A percentile compares a stretch with the other conserved stretches of the same genome.
Evolutionary conservation across 805 yeast genomes (phyloP).

Genomic region (Pichia heedii): DNA sequence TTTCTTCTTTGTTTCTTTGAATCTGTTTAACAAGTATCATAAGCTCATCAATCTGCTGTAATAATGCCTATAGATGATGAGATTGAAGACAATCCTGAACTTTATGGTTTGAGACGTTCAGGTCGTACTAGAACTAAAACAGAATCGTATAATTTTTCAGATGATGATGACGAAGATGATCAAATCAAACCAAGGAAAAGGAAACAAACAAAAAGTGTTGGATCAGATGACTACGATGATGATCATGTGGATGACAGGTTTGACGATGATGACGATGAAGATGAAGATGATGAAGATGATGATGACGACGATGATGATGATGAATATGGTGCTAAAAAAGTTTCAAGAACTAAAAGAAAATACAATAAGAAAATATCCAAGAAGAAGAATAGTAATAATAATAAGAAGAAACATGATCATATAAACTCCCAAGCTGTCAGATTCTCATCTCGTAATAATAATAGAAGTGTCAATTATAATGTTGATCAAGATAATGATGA

Average conservation of each 20-base stretch:
- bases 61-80: constrained; percentile 29
- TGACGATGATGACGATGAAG: constrained; percentile 18
- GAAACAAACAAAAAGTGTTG: constrained; percentile 17
- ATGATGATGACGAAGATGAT: constrained; percentile 25
- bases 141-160: constrained; percentile 25
- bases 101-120: constrained; percentile 77
- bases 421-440: constrained; percentile 31
- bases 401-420: neutral
- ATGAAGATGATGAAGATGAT: constrained; percentile 24
- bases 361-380: constrained; percentile 15
- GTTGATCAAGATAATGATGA: constrained; percentile 59
- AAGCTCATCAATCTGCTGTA: no score
- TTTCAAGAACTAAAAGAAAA: constrained; percentile 21
- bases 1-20: no score
- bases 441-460: constrained; percentile 64
- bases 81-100: constrained; percentile 61
- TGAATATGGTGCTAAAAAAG: constrained; percentile 21
- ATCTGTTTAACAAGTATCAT: no score
- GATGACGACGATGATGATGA: constrained; percentile 26
- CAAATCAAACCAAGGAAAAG: constrained; percentile 14
- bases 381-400: constrained; percentile 23
- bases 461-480: constrained; percentile 58
- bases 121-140: constrained; percentile 45
- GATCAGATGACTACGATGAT: constrained; percentile 22
- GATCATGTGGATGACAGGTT: constrained; percentile 25